These are phyloP conservation scores for Stachybotrys chlorohalonatus DNA, from an alignment of 2,329 filamentous ascomycete species.

Conservation along the genomic window DNA sequence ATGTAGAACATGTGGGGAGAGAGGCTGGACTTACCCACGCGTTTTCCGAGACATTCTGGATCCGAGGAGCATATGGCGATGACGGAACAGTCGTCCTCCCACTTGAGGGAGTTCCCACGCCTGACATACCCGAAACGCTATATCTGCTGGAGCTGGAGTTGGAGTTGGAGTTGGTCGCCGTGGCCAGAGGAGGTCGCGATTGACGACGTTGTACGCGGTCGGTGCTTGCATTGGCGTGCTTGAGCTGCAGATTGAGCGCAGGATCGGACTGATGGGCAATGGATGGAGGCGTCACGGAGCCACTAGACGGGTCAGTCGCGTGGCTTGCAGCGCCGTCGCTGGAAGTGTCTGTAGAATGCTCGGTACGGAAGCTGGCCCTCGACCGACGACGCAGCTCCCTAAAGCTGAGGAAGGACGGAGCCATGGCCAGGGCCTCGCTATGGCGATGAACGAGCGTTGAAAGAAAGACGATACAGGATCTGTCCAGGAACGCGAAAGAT, in stretches of 20 bases:
- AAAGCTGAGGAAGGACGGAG: constrained; percentile 56
- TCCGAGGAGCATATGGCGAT: constrained; percentile 72
- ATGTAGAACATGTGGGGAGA: constrained; percentile 7
- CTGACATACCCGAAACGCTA: constrained; percentile 57
- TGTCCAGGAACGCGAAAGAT: neutral
- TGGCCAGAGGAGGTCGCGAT: constrained; percentile 27
- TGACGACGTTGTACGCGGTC: constrained; percentile 9
- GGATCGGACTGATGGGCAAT: constrained; percentile 58
- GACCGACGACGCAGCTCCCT: constrained; percentile 71
- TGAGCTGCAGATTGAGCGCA: constrained; percentile 51
- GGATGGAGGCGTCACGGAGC: constrained; percentile 68
- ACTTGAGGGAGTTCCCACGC: constrained; percentile 45
- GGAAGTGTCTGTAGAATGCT: constrained; percentile 51
- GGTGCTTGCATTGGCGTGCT: constrained; percentile 23
- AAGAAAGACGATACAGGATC: neutral
- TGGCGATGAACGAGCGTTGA: neutral
- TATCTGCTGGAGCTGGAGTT: constrained; percentile 42
- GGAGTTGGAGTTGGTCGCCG: constrained; percentile 23
- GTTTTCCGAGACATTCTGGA: constrained; percentile 71
- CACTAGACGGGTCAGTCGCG: constrained; percentile 55
- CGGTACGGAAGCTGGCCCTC: constrained; percentile 61
- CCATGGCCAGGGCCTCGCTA: constrained; percentile 29
- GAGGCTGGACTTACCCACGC: constrained; percentile 60
- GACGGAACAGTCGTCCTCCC: constrained; percentile 50
- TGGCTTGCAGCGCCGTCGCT: constrained; percentile 49